Base-by-base conservation (phyloP, 1,284 basidiomycete species). In the Earliella scabrosa region DNA sequence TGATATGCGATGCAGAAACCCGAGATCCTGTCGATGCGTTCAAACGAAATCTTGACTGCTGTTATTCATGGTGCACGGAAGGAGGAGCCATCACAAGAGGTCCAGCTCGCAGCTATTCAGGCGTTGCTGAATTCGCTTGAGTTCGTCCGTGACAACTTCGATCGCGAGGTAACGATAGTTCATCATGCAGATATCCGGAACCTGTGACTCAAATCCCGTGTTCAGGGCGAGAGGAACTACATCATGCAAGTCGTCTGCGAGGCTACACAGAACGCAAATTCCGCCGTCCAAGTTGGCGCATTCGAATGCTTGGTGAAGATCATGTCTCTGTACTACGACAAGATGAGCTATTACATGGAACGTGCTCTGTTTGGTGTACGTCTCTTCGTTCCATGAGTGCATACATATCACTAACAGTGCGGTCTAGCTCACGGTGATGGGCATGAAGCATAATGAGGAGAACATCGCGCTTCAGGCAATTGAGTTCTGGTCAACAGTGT, bases 211-310 rank as follows among this genome's bases (percentile, higher is more conserved):
- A 59, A 4, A 21, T 58, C 64, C n/a, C 45, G 60, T 52, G 9
- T 54, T 24, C 65, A 96, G 93, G 97, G 97, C 58, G 97, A 99
- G 75, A 87, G 97, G 51, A 99, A 98, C 77, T 99, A 98, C 78
- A 99, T 99, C 75, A 99, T 99, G 97, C 97, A 99, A 79, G 95
- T 99, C 48, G 93, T 99, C 24, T 99, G 97, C 72, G 97, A 99
- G 72, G 97, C 97, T 1, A 99, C 97, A 1, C 97, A 99, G 75
- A 95, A 88, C 64, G 61, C 81, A 2, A 75, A 87, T 4, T 84
- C 90, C 16, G 74, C 84, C 41, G 95, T 98, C 49, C 95, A 98
- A 78, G 89, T 96, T 21, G 93, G 87, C 35, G 90, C 96, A 1
- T 99, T 97, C 70, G 95, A 98, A 73, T 96, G 93, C 74, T 79